Evolutionary conservation across 2,329 filamentous ascomycete species (phyloP), one percentile per base, ranked within the genome.

Genomic region (Neopestalotiopsis clavispora): DNA sequence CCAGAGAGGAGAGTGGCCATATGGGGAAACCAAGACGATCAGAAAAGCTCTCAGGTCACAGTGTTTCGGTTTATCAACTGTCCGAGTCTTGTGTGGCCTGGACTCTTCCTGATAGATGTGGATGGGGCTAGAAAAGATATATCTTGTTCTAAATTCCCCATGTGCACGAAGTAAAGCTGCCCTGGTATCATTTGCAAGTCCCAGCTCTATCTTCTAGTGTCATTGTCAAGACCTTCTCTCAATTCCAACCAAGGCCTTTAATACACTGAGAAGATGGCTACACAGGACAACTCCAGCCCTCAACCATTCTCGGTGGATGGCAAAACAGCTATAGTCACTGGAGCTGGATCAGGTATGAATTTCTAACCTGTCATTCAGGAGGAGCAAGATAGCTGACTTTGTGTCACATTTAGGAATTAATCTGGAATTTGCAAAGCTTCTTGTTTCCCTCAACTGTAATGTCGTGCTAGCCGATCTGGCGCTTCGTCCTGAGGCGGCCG

Each of bases 311-410:
- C 69, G 13, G 73, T 77, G 9, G 67, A 70, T 65, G 82, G 81
- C 65, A 84, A 83, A 73, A 82, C 84, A 13, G 86, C 86, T 13
- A 85, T 88, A 61, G 78, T 88, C 38, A 88, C 86, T 12, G 86
- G 86, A 40, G 86, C 84, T 52, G 86, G 86, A 32, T 87, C 85
- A 61, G 86, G 85, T 83, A 75, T 7, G 70, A 76, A 34, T 49
- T 13, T 20, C 4, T 49, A 23, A 40, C n/a, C n/a, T 34, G 13
- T 13, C 30, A 28, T 28, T 28, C 23, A 28, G 23, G 23, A 28
- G 23, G 23, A 6, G 20, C 20, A 68, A 23, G 14, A 13, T 64
- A 56, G 65, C 57, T 38, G 23, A 49, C 62, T 52, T 7, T 10
- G 12, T 6, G 14, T 58, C 20, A 32, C 1, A 0, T 12, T 12